Conservation (phyloP, 108 stramenopile genomes). For the Skeletonema grethae region DNA sequence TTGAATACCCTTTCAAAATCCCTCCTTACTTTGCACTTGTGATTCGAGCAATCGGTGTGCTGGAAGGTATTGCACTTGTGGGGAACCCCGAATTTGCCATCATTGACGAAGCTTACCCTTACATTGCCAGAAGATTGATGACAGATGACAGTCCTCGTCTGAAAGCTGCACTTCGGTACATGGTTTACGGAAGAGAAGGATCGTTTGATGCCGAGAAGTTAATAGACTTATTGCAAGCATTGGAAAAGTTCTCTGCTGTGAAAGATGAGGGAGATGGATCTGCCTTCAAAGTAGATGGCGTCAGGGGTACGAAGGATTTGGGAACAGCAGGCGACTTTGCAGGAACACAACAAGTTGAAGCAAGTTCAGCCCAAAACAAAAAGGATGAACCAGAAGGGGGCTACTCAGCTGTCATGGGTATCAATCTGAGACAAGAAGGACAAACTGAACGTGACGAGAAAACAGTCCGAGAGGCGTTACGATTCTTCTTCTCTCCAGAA, state of each 20-base stretch:
- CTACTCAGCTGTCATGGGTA: slow-evolving; percentile 22
- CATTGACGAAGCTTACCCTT: slow-evolving; percentile 95
- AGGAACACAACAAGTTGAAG: slow-evolving; percentile 70
- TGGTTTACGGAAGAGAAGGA: slow-evolving; percentile 92
- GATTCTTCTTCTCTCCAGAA: slow-evolving; percentile 93
- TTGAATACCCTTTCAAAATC: slow-evolving; percentile 76
- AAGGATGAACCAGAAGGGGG: slow-evolving; percentile 12
- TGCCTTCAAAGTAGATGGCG: slow-evolving; percentile 84
- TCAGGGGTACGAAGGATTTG: slow-evolving; percentile 71
- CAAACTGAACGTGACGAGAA: slow-evolving; percentile 61
- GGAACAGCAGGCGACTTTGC: slow-evolving; percentile 76
- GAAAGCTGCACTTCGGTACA: slow-evolving; percentile 86
- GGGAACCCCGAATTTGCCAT: slow-evolving; percentile 94
- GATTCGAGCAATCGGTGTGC: slow-evolving; percentile 89
- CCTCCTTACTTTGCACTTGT: slow-evolving; percentile 94
- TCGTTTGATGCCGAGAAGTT: slow-evolving; percentile 92
- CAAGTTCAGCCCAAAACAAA: slow-evolving; percentile 26
- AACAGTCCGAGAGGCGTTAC: slow-evolving; percentile 83
- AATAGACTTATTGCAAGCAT: slow-evolving; percentile 91
- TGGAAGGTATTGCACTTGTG: slow-evolving; percentile 95
- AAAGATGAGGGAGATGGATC: slow-evolving; percentile 84
- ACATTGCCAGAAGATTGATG: slow-evolving; percentile 90
- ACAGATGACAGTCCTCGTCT: slow-evolving; percentile 88
- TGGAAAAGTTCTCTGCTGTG: slow-evolving; percentile 85
- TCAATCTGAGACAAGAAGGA: slow-evolving; percentile 22